Conservation (phyloP, 129 eudicot genomes). For the Heracleum sosnowskyi region DNA sequence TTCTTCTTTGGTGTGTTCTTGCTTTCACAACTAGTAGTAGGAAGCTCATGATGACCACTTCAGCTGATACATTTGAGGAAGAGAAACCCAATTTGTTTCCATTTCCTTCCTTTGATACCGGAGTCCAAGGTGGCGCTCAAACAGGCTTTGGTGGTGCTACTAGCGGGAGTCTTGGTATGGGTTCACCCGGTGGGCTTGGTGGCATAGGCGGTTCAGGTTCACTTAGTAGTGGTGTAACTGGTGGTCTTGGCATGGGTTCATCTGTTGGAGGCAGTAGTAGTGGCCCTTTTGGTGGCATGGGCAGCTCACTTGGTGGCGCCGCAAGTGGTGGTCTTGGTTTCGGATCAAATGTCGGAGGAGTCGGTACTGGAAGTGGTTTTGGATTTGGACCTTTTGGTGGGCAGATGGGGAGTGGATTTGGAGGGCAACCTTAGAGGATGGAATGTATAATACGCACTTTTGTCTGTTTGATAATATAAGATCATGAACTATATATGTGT, state of each 20-base stretch:
- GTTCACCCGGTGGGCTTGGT: neutral
- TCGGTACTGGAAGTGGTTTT: neutral
- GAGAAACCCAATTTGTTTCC: neutral
- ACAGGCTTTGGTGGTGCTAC: neutral
- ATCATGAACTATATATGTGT: neutral
- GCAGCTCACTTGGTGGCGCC: conserved; percentile 12
- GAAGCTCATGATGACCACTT: conserved; percentile 1
- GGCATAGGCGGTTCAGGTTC: neutral
- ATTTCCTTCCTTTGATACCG: conserved; percentile 13
- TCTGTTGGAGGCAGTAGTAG: neutral
- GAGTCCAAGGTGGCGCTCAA: conserved; percentile 16
- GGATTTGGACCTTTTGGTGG: conserved; percentile 10
- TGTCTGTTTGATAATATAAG: neutral
- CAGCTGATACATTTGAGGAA: neutral
- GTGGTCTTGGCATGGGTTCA: conserved; percentile 21
- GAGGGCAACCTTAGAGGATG: neutral
- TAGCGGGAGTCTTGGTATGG: conserved; percentile 6
- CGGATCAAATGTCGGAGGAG: conserved; percentile 10
- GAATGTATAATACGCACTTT: neutral
- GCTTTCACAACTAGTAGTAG: conserved; percentile 3
- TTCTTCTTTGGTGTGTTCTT: neutral
- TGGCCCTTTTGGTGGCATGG: neutral
- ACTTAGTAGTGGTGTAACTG: neutral
- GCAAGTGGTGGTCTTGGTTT: conserved; percentile 8
- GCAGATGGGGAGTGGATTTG: neutral